Evolutionary conservation across 768 basidiomycete genomes (phyloP).

Genomic region (Hysterangium stoloniferum): DNA sequence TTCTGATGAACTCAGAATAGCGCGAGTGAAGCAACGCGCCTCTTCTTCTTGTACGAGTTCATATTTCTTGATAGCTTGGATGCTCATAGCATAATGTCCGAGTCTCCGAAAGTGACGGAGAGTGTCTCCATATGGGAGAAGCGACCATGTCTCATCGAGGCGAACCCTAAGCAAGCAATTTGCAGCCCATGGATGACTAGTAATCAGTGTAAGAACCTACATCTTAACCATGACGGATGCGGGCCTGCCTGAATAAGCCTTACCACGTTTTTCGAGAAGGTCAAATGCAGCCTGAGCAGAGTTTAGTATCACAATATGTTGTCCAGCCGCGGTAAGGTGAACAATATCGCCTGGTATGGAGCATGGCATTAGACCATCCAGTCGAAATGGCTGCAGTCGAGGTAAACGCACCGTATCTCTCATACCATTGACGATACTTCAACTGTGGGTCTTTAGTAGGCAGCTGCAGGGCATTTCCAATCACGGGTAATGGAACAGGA

Average conservation of each 20-base stretch:
- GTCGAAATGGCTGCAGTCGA: background rate
- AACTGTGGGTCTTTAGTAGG: slow-evolving; percentile 39
- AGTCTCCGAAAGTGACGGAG: background rate
- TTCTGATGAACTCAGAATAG: background rate
- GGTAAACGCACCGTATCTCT: slow-evolving; percentile 29
- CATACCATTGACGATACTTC: slow-evolving; percentile 37
- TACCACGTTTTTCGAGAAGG: slow-evolving; percentile 21
- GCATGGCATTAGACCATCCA: background rate
- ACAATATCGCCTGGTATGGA: background rate
- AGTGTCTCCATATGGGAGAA: slow-evolving; percentile 1
- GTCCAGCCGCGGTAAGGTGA: slow-evolving; percentile 2
- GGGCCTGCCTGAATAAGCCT: slow-evolving; percentile 20
- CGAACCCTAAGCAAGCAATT: background rate
- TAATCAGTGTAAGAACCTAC: background rate
- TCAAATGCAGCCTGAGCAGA: slow-evolving; percentile 17
- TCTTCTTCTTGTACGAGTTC: slow-evolving; percentile 2
- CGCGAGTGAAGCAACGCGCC: background rate
- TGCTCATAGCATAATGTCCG: background rate
- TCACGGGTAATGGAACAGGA: slow-evolving; percentile 35
- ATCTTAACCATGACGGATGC: slow-evolving; percentile 10
- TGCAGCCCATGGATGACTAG: background rate
- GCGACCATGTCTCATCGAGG: slow-evolving; percentile 1
- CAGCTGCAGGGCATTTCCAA: slow-evolving; percentile 45
- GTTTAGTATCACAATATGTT: slow-evolving; percentile 15
- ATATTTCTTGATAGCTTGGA: background rate